Evolutionary conservation across 768 basidiomycete species (phyloP).

Genomic region (Rickenella mellea): DNA sequence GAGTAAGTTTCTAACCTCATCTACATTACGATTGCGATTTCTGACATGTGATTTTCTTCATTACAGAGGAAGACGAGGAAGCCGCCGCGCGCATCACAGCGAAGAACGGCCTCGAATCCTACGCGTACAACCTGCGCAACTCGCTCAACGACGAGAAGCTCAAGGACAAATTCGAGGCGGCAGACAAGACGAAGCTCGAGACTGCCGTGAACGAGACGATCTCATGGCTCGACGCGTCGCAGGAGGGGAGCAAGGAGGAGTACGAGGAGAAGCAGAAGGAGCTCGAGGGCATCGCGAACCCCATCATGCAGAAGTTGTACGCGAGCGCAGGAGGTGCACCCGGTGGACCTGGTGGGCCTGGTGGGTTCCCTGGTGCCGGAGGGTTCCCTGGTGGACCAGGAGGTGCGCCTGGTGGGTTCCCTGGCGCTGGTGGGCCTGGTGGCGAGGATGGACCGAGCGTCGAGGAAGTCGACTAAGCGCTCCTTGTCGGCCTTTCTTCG

Average conservation of each 20-base stretch:
- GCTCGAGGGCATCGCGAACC: slow-evolving; percentile 71
- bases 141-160: slow-evolving; percentile 80
- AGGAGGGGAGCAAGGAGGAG: slow-evolving; percentile 90
- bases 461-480: slow-evolving; percentile 81
- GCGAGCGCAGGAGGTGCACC: slow-evolving; percentile 40
- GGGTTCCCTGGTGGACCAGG: slow-evolving; percentile 31
- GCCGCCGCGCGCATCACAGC: slow-evolving; percentile 73
- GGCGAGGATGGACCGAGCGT: slow-evolving; percentile 82
- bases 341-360: slow-evolving; percentile 26
- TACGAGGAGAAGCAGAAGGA: slow-evolving; percentile 92
- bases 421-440: slow-evolving; percentile 46
- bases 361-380: slow-evolving; percentile 34
- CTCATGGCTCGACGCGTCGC: slow-evolving; percentile 75
- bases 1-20: slow-evolving; percentile 29
- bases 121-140: slow-evolving; percentile 91
- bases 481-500: too few relatives aligned
- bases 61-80: slow-evolving; percentile 72
- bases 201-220: slow-evolving; percentile 75
- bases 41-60: slow-evolving; percentile 9
- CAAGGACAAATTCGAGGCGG: slow-evolving; percentile 76
- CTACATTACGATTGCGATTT: not conserved
- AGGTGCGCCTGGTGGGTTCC: slow-evolving; percentile 64
- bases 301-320: slow-evolving; percentile 70
- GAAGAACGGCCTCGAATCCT: slow-evolving; percentile 93
- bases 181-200: slow-evolving; percentile 81